phyloP scores from a whole-genome alignment of 2,329 filamentous ascomycete genomes.

The Aspergillus nomiae region DNA sequence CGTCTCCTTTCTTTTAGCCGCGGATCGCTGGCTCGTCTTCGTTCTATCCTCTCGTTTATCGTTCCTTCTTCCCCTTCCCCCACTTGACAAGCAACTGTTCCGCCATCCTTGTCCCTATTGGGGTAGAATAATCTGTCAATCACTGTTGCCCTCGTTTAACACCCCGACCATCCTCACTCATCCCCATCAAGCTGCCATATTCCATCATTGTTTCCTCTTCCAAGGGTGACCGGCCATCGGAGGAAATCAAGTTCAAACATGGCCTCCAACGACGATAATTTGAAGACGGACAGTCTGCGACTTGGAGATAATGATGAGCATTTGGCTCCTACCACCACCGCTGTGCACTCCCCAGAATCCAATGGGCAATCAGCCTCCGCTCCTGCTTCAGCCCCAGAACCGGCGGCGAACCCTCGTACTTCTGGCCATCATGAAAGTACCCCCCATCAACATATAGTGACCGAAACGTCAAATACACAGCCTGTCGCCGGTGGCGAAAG shows the following conservation, averaged over 20 bases:
- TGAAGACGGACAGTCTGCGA: slow-evolving; percentile 22
- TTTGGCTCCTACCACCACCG: slow-evolving; percentile 17
- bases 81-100: not conserved
- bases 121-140: not conserved
- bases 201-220: not conserved
- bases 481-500: slow-evolving; percentile 27
- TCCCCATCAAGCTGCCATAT: not conserved
- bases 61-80: not conserved
- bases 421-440: slow-evolving; percentile 12
- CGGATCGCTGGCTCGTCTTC: slow-evolving; percentile 9
- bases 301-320: slow-evolving; percentile 18
- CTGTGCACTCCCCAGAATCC: slow-evolving; percentile 23
- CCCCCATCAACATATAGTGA: slow-evolving; percentile 11
- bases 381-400: slow-evolving; percentile 14
- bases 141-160: not conserved
- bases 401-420: slow-evolving; percentile 12
- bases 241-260: slow-evolving; percentile 7
- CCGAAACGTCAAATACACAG: slow-evolving; percentile 17
- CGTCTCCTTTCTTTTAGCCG: slow-evolving; percentile 7
- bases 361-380: slow-evolving; percentile 18
- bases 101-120: not conserved
- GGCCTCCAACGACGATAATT: slow-evolving; percentile 26
- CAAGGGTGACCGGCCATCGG: not conserved
- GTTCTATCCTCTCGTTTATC: not conserved
- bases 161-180: not conserved